phyloP scores from a whole-genome alignment of 73 alveolate genomes.

The Blepharisma japonicum region DNA sequence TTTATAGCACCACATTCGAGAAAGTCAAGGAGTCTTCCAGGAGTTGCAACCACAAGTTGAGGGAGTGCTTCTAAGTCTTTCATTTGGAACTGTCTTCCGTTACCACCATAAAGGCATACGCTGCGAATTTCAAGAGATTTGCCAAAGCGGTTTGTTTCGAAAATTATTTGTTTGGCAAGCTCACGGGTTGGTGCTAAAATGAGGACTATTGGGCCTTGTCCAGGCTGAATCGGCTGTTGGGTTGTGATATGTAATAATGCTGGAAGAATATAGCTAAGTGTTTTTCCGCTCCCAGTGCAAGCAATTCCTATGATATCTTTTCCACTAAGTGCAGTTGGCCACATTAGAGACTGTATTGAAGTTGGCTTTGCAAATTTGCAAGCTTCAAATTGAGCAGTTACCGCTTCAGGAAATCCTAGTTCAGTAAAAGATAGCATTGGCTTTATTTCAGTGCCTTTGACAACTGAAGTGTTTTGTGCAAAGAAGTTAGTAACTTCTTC shows the following conservation, averaged over 20 bases:
- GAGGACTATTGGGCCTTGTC: conserved; percentile 78
- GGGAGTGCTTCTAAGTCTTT: conserved; percentile 90
- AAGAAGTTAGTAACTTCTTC: neutral
- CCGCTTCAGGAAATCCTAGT: conserved; percentile 6
- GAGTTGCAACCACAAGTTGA: conserved; percentile 96
- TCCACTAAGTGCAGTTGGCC: conserved; percentile 95
- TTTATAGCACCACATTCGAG: conserved; percentile 81
- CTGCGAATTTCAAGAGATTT: conserved; percentile 75
- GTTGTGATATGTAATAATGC: conserved; percentile 92
- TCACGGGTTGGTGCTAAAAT: conserved; percentile 97
- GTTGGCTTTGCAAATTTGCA: conserved; percentile 15
- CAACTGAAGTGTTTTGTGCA: neutral
- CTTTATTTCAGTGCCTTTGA: neutral
- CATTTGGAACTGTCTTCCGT: conserved; percentile 88
- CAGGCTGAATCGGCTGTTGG: conserved; percentile 70
- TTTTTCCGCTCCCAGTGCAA: conserved; percentile 98
- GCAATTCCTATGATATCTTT: conserved; percentile 97
- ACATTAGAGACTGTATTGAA: neutral
- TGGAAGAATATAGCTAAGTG: conserved; percentile 92
- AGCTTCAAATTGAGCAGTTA: neutral
- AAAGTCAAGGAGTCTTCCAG: conserved; percentile 98
- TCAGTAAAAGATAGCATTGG: conserved; percentile 1
- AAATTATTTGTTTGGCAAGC: conserved; percentile 61
- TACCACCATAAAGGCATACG: conserved; percentile 96
- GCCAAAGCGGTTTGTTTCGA: conserved; percentile 55